Evolutionary conservation across 768 basidiomycete genomes (phyloP).

Genomic region (Neoboletus brunneissimus): DNA sequence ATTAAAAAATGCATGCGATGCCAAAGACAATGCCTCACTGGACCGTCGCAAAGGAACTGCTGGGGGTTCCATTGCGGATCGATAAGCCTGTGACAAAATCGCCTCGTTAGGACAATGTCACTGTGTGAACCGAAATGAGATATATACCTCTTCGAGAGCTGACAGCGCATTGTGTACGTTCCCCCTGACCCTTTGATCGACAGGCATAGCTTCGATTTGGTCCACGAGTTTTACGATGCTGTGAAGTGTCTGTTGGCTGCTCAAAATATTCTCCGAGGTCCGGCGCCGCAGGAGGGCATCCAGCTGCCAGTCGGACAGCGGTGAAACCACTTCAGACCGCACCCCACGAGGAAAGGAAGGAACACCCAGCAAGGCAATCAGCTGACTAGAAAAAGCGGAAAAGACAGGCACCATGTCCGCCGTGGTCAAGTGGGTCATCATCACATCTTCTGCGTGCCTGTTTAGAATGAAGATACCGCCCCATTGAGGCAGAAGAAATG

Average conservation of each 20-base stretch:
- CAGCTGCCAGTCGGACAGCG: constrained; percentile 73
- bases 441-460: constrained; percentile 35
- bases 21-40: constrained; percentile 55
- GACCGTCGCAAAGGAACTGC: constrained; percentile 53
- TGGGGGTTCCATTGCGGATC: constrained; percentile 18
- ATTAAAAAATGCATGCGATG: constrained; percentile 92
- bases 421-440: constrained; percentile 32
- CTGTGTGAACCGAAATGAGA: not conserved
- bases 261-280: constrained; percentile 62
- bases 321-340: constrained; percentile 21
- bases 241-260: constrained; percentile 67
- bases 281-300: constrained; percentile 74
- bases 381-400: constrained; percentile 63
- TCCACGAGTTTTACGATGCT: constrained; percentile 84
- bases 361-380: constrained; percentile 79
- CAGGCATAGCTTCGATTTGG: constrained; percentile 91
- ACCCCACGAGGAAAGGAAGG: constrained; percentile 56
- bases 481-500: constrained; percentile 93
- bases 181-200: constrained; percentile 69
- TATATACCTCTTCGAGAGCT: constrained; percentile 68
- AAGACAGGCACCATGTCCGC: constrained; percentile 53
- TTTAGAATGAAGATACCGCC: constrained; percentile 85
- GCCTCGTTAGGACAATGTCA: constrained; percentile 8
- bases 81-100: constrained; percentile 22
- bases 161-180: constrained; percentile 70